A percentile compares a stretch with the other conserved stretches of the same genome.
phyloP scores from a whole-genome alignment of 2,329 filamentous ascomycete species.

The Venturia carpophila region DNA sequence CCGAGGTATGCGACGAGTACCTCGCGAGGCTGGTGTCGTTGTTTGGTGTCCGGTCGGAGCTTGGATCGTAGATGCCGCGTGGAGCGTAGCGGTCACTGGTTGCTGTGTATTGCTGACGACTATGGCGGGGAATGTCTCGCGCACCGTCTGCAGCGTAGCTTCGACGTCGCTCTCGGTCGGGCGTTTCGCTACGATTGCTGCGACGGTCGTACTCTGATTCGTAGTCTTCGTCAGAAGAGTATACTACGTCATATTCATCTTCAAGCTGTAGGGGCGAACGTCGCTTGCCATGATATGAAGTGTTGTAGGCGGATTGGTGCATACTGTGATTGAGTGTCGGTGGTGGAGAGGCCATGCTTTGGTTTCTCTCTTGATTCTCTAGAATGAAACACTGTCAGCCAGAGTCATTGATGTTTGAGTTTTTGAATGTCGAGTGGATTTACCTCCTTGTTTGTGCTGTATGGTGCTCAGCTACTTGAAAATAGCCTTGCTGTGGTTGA shows the following conservation, averaged over 20 bases:
- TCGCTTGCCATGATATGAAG: neutral
- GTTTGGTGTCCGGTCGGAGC: neutral
- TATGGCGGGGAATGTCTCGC: neutral
- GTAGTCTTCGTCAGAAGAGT: conserved; percentile 2
- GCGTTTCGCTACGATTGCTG: neutral
- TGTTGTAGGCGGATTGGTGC: conserved; percentile 4
- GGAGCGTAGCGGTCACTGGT: neutral
- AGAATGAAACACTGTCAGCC: neutral
- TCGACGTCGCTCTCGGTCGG: conserved; percentile 3
- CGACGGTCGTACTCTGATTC: conserved; percentile 8
- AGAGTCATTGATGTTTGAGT: neutral
- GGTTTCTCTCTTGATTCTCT: neutral
- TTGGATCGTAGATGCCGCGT: neutral
- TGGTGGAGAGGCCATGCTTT: neutral
- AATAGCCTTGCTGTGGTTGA: neutral
- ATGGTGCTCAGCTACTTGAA: neutral
- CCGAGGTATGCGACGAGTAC: neutral
- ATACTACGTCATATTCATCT: neutral
- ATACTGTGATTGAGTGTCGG: conserved; percentile 12
- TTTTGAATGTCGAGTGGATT: neutral
- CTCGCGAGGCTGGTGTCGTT: neutral
- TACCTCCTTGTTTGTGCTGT: neutral
- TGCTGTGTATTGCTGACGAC: neutral
- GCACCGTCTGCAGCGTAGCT: neutral
- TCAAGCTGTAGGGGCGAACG: neutral